Evolutionary conservation across 2,329 filamentous ascomycete genomes (phyloP).

Genomic region (Botryotinia calthae): DNA sequence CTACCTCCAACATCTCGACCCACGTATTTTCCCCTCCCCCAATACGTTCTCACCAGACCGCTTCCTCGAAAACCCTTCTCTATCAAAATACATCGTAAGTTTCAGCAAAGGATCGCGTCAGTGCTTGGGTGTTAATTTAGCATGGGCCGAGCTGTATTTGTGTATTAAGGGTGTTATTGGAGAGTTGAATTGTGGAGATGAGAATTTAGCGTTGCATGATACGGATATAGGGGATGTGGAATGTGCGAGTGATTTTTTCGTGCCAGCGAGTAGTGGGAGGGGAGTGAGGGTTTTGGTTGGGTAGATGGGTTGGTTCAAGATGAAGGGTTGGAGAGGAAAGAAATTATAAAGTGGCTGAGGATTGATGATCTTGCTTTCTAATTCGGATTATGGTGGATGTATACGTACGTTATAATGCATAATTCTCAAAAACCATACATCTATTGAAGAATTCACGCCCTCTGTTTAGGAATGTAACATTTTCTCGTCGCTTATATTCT

Average conservation of each 20-base stretch:
- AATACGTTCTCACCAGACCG: conserved; percentile 43
- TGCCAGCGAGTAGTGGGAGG: neutral
- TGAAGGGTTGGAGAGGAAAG: too few species aligned
- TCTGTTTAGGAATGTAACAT: too few species aligned
- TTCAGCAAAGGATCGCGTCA: conserved; percentile 45
- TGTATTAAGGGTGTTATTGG: conserved; percentile 16
- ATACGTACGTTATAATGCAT: too few species aligned
- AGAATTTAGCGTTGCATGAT: conserved; percentile 31
- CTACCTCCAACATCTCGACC: conserved; percentile 43
- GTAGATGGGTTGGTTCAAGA: neutral
- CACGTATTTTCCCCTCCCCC: conserved; percentile 41
- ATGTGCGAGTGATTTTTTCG: conserved; percentile 6
- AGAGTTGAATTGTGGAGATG: conserved; percentile 8
- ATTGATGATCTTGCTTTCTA: too few species aligned
- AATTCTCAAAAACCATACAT: too few species aligned
- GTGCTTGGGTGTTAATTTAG: conserved; percentile 43
- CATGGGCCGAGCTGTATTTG: conserved; percentile 16
- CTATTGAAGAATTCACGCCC: too few species aligned
- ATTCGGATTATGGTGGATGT: too few species aligned
- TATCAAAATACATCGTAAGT: conserved; percentile 40
- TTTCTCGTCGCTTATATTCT: too few species aligned
- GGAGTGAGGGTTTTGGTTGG: neutral
- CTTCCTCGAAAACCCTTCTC: conserved; percentile 38
- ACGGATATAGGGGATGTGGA: conserved; percentile 30
- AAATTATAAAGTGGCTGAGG: too few species aligned